Evolutionary conservation across 2,329 filamentous ascomycete genomes (phyloP), one percentile per base, ranked within the genome.

Genomic region (Aureobasidium sp.): DNA sequence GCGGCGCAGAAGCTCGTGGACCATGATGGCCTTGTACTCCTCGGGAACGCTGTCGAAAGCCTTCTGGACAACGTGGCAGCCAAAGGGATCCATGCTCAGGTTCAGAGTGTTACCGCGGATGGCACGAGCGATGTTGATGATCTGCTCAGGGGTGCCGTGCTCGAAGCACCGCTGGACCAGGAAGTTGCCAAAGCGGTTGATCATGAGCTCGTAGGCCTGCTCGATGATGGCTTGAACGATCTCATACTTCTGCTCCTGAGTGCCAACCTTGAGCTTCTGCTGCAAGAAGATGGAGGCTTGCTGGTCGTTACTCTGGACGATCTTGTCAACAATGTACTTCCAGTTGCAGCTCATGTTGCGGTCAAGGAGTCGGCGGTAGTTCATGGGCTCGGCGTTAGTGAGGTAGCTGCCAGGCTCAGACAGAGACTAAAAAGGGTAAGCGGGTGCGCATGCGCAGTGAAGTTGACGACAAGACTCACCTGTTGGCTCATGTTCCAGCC

Each of bases 301-400:
- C 70, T 98, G 93, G 66, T 98, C 93, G 69, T 98, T 97, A 74
- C 90, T 96, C 80, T 89, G 94, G 60, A 98, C 90, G 66, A 98
- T 98, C 77, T 97, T 97, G 74, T 98, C 91, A 53, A 98, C 93
- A 62, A 98, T 96, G 68, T 95, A 96, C 73, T 93, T 95, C 93
- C 91, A 98, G 74, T 98, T 94, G 73, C 91, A 97, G 64, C 88
- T 95, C 70, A 95, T 89, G 66, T 91, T 95, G 65, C 90, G 90
- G 66, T 98, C 93, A 41, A 97, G 81, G 34, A 98, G 79, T 53
- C 90, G 90, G 56, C 93, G 90, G 65, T 97, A 98, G 71, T 98
- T 97, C 63, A 97, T 79, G 10, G 91, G 93, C 70, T 98, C 93
- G 6, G 87, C 86, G 3, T 90, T 85, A 10, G 87, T 84, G 24